These are phyloP conservation scores for Metschnikowia baotianmanensis DNA, from an alignment of 805 yeast species.

Conservation along the genomic window DNA sequence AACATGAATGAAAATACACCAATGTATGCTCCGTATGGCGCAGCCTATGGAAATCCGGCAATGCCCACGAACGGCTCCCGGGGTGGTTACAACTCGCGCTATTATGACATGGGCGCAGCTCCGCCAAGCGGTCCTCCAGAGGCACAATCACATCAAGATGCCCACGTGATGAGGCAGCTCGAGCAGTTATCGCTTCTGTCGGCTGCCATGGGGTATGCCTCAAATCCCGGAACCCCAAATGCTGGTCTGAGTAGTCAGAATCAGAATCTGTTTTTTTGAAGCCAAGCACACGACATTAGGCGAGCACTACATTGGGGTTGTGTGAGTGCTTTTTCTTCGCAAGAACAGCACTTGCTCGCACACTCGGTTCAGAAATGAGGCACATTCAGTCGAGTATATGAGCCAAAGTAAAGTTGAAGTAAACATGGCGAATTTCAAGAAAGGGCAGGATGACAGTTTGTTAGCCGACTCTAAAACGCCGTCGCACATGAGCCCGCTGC, in stretches of 20 bases:
- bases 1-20: not conserved
- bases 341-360: too few relatives aligned
- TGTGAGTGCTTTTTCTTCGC: too few relatives aligned
- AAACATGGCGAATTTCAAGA: too few relatives aligned
- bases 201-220: conserved; percentile 46
- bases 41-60: not conserved
- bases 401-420: too few relatives aligned
- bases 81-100: not conserved
- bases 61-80: not conserved
- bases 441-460: too few relatives aligned
- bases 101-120: not conserved
- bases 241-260: conserved; percentile 4
- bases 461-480: too few relatives aligned
- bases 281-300: not conserved
- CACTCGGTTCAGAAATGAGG: too few relatives aligned
- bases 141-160: conserved; percentile 9
- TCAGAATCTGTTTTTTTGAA: conserved; percentile 7
- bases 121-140: not conserved
- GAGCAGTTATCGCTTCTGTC: conserved; percentile 46
- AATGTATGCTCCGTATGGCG: conserved; percentile 1
- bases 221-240: conserved; percentile 43
- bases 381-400: too few relatives aligned
- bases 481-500: too few relatives aligned
- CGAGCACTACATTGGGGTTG: too few relatives aligned
- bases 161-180: conserved; percentile 44